Percentiles rank a stretch among this genome's conserved stretches.
phyloP scores from a whole-genome alignment of 805 yeast species.

The Metschnikowia kofuensis region DNA sequence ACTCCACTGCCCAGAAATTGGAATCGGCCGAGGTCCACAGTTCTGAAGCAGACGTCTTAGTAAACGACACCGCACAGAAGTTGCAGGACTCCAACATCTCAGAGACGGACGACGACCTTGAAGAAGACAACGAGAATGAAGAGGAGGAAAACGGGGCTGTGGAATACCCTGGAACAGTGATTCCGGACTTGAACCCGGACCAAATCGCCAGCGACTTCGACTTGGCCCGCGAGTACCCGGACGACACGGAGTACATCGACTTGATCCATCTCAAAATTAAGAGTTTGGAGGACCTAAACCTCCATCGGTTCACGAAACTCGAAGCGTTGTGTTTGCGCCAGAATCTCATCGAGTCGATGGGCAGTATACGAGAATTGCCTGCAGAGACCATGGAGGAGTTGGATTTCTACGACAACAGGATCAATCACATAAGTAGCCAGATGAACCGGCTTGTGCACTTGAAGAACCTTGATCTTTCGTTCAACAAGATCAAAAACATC shows the following conservation, averaged over 20 bases:
- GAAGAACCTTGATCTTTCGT: constrained; percentile 72
- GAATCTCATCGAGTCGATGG: constrained; percentile 72
- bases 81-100: constrained; percentile 10
- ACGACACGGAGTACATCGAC: constrained; percentile 60
- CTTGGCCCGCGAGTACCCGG: constrained; percentile 52
- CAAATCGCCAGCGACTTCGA: constrained; percentile 67
- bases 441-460: constrained; percentile 58
- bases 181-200: constrained; percentile 48
- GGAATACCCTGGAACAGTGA: constrained; percentile 41
- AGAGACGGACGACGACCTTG: constrained; percentile 26
- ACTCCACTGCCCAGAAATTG: background rate
- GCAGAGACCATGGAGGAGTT: constrained; percentile 63
- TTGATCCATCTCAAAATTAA: constrained; percentile 67
- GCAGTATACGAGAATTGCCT: constrained; percentile 56
- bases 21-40: background rate
- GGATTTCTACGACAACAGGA: constrained; percentile 89
- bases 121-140: constrained; percentile 19
- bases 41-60: background rate
- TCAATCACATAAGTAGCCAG: constrained; percentile 77
- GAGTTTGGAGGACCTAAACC: constrained; percentile 58
- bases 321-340: constrained; percentile 74
- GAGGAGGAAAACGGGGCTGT: constrained; percentile 37
- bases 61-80: background rate
- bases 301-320: constrained; percentile 55
- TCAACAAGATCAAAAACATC: constrained; percentile 84